Base-by-base conservation (phyloP, 2,329 filamentous ascomycete species). In the Neofusicoccum ribis region DNA sequence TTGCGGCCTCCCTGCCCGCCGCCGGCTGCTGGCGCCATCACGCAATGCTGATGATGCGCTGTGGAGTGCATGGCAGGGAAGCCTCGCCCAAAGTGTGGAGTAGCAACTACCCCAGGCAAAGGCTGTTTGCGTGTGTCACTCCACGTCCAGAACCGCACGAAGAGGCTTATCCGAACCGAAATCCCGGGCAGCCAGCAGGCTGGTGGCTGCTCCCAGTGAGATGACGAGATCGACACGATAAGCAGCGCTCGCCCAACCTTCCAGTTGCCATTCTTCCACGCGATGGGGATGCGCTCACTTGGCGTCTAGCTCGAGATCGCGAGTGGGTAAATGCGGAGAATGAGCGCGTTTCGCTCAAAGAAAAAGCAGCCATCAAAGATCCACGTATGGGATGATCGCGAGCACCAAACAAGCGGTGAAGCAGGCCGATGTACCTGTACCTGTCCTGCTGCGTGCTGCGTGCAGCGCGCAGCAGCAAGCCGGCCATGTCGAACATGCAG, bases 61-160 rank as follows among this genome's bases (percentile, higher is more conserved):
- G 56, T 37, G 56, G 56, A 60, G 56, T 60, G 56, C 43, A 47
- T 46, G 54, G 5, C 54, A 31, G 27, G 41, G 50, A 23, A 15
- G 43, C n/a, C 15, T 43, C 36, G 23, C 14, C 20, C 20, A 20
- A 34, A 36, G 12, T 47, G 41, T 60, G 56, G 56, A 60, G 56
- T 60, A 37, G 7, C 15, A 47, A 8, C 44, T 47, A 37, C 56
- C 56, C 56, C 56, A 27, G 56, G 47, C 6, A 31, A 14, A 58
- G 36, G 8, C 11, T 9, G 39, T 15, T 6, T 46, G 52, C n/a
- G n/a, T 17, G 56, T 44, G 43, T 60, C 56, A 37, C 15, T 36
- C 27, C 27, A 31, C 31, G 6, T 23, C 47, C 12, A 23, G 31
- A 50, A 15, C 47, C 12, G 27, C 27, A 31, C 5, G 6, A 50